Conservation (phyloP, 2,329 filamentous ascomycete genomes). For the Daldinia eschscholtzii region DNA sequence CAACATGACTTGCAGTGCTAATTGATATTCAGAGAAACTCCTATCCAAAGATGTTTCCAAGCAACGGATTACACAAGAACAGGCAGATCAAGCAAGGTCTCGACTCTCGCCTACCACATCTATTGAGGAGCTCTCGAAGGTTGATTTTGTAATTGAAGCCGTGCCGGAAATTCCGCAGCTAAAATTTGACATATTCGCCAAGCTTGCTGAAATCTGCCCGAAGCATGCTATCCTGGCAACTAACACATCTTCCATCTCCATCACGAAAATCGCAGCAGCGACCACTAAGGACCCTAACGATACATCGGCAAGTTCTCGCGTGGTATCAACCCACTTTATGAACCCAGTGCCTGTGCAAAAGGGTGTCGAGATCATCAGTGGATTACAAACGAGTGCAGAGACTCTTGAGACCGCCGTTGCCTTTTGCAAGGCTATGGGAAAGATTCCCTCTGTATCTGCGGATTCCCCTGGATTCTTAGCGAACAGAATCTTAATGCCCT, state of each 20-base stretch:
- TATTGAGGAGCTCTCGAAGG: slow-evolving; percentile 81
- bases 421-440: slow-evolving; percentile 93
- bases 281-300: slow-evolving; percentile 84
- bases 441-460: slow-evolving; percentile 86
- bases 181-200: slow-evolving; percentile 88
- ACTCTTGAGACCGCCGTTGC: slow-evolving; percentile 86
- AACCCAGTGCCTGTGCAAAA: slow-evolving; percentile 98
- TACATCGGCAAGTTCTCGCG: slow-evolving; percentile 83
- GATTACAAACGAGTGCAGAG: slow-evolving; percentile 86
- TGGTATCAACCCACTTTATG: slow-evolving; percentile 98
- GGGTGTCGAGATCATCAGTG: slow-evolving; percentile 96
- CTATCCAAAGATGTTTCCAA: slow-evolving; percentile 94
- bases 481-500: slow-evolving; percentile 98
- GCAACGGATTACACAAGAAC: slow-evolving; percentile 83
- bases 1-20: slow-evolving; percentile 22
- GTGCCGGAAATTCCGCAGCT: slow-evolving; percentile 91
- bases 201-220: slow-evolving; percentile 84
- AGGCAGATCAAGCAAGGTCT: slow-evolving; percentile 79
- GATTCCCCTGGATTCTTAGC: slow-evolving; percentile 95
- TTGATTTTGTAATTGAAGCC: slow-evolving; percentile 97
- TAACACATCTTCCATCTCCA: slow-evolving; percentile 98
- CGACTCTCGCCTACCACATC: slow-evolving; percentile 78
- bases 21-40: slow-evolving; percentile 77
- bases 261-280: slow-evolving; percentile 93
- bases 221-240: slow-evolving; percentile 92